Percentiles rank a stretch among this genome's conserved stretches.
Conservation (phyloP, 2,329 filamentous ascomycete genomes). For the Penicillium sp. region DNA sequence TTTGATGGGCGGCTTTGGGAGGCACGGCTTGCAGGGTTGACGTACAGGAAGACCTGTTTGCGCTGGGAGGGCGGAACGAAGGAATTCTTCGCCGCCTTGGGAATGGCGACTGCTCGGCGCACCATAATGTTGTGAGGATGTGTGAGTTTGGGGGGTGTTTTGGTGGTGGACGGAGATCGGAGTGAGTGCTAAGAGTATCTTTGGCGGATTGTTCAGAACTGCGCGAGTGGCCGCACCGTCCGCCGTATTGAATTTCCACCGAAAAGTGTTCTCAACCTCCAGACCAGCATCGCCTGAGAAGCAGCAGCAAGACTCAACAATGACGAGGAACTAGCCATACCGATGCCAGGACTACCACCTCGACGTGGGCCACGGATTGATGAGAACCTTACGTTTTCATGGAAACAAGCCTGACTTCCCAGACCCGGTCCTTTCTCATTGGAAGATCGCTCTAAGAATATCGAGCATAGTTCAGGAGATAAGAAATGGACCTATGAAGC, state of each 20-base stretch:
- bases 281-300: no score
- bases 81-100: constrained; percentile 29
- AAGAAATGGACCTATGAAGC: no score
- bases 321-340: no score
- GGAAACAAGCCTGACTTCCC: no score
- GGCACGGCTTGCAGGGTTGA: constrained; percentile 8
- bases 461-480: no score
- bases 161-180: constrained; percentile 10
- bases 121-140: constrained; percentile 29
- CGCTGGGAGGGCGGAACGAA: constrained; percentile 31
- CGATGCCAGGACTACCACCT: no score
- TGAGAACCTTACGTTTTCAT: no score
- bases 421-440: no score
- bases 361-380: no score
- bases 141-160: constrained; percentile 2
- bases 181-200: constrained; percentile 28
- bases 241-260: constrained; percentile 26
- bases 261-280: no score
- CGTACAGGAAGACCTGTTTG: constrained; percentile 61
- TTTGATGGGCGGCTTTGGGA: constrained; percentile 7
- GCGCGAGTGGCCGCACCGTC: constrained; percentile 39
- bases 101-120: constrained; percentile 31
- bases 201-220: constrained; percentile 31
- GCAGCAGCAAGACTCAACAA: no score
- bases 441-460: no score